Conservation (phyloP, 192 early-diverging fungal genomes). For the Pilaira anomala region DNA sequence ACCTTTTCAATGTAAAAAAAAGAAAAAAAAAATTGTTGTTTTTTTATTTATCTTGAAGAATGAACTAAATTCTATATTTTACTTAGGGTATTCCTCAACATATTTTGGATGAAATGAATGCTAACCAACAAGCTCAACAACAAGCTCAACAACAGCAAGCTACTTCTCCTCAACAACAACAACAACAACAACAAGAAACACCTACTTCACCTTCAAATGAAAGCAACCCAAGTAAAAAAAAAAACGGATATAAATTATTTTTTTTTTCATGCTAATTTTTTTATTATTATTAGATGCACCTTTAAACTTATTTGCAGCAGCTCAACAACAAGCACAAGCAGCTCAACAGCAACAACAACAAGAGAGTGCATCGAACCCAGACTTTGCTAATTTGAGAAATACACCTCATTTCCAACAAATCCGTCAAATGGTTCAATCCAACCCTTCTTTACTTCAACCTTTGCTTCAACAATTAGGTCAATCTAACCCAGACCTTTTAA, state of each 20-base stretch:
- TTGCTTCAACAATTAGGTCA: slow-evolving; percentile 80
- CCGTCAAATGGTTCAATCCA: slow-evolving; percentile 77
- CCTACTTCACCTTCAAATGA: neutral
- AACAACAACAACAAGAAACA: neutral
- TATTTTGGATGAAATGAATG: slow-evolving; percentile 43
- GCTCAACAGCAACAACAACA: slow-evolving; percentile 31
- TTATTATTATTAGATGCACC: slow-evolving; percentile 30
- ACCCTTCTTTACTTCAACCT: slow-evolving; percentile 84
- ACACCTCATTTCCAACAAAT: slow-evolving; percentile 91
- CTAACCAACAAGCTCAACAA: neutral
- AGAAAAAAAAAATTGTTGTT: no score
- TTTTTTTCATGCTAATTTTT: neutral
- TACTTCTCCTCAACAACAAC: slow-evolving; percentile 22
- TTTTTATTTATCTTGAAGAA: no score
- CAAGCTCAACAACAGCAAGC: slow-evolving; percentile 7
- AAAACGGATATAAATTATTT: no score
- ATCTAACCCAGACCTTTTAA: slow-evolving; percentile 80
- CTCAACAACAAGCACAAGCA: slow-evolving; percentile 34
- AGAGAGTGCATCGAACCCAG: slow-evolving; percentile 31
- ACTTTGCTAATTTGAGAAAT: slow-evolving; percentile 59
- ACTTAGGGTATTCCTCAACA: slow-evolving; percentile 78
- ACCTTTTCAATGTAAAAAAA: slow-evolving; percentile 73
- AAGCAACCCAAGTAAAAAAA: neutral
- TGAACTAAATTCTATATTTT: slow-evolving; percentile 8
- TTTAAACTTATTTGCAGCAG: slow-evolving; percentile 61